These are phyloP conservation scores for Didymella sp. DNA, from an alignment of 2,329 filamentous ascomycete species.

Conservation along the genomic window DNA sequence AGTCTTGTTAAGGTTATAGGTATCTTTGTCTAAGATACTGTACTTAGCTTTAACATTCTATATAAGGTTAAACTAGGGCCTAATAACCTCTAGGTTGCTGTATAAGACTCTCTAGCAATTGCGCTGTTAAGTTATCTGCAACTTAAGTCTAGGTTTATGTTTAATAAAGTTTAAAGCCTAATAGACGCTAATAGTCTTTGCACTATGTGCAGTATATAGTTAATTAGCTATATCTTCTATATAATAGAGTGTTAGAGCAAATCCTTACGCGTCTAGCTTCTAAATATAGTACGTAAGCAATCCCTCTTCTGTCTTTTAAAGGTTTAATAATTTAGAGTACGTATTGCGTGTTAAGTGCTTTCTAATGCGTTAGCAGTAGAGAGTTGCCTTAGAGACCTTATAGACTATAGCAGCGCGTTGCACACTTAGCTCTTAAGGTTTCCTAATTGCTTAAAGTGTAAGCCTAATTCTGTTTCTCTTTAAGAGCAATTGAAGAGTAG, in stretches of 20 bases:
- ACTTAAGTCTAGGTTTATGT: background rate
- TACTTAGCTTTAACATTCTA: too few species aligned
- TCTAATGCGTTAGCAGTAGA: too few species aligned
- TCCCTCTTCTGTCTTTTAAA: background rate
- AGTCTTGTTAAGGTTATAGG: too few species aligned
- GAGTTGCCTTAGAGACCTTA: too few species aligned
- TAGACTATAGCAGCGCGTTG: too few species aligned
- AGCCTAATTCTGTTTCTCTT: too few species aligned
- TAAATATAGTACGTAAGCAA: background rate
- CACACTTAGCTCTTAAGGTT: too few species aligned
- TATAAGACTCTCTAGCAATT: background rate
- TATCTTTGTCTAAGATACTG: too few species aligned
- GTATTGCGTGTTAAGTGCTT: too few species aligned
- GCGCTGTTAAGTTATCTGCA: background rate
- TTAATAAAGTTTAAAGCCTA: slow-evolving; percentile 1
- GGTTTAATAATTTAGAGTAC: too few species aligned
- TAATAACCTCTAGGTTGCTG: background rate
- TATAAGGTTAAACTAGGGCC: background rate
- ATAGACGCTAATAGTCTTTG: background rate
- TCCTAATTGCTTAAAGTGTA: too few species aligned
- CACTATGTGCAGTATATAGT: background rate
- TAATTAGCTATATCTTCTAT: background rate
- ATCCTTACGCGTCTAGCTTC: background rate
- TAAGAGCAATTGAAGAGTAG: too few species aligned
- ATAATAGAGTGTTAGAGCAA: background rate